These are phyloP conservation scores for Rhodofomes roseus DNA, from an alignment of 1,284 basidiomycete species.

Conservation along the genomic window DNA sequence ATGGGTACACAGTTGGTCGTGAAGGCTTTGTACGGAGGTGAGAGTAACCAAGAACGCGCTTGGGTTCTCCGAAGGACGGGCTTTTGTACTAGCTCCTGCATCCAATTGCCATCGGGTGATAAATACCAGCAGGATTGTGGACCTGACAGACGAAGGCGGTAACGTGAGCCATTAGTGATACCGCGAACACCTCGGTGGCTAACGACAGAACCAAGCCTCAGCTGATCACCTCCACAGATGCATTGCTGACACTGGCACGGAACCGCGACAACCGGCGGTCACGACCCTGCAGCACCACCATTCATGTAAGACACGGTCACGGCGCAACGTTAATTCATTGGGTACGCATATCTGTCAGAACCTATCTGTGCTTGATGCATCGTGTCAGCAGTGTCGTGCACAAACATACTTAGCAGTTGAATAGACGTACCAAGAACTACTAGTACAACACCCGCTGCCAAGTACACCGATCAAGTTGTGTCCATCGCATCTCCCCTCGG, in stretches of 20 bases:
- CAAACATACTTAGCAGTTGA: background rate
- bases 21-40: background rate
- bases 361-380: background rate
- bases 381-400: conserved; percentile 1
- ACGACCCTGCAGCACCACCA: conserved; percentile 5
- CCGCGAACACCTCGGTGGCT: conserved; percentile 5
- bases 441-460: conserved; percentile 11
- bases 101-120: background rate
- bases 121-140: background rate
- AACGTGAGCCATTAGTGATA: conserved; percentile 11
- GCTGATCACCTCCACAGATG: conserved; percentile 6
- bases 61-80: background rate
- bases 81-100: conserved; percentile 2
- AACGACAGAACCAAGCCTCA: conserved; percentile 6
- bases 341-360: background rate
- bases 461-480: conserved; percentile 20
- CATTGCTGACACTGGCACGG: background rate
- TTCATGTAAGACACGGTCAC: conserved; percentile 7
- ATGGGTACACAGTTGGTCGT: background rate
- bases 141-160: background rate
- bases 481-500: conserved; percentile 31
- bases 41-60: background rate
- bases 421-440: conserved; percentile 15
- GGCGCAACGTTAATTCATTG: background rate
- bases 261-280: conserved; percentile 1